Conservation (phyloP, 768 basidiomycete species). For the Sistotremastrum niveocremeum region DNA sequence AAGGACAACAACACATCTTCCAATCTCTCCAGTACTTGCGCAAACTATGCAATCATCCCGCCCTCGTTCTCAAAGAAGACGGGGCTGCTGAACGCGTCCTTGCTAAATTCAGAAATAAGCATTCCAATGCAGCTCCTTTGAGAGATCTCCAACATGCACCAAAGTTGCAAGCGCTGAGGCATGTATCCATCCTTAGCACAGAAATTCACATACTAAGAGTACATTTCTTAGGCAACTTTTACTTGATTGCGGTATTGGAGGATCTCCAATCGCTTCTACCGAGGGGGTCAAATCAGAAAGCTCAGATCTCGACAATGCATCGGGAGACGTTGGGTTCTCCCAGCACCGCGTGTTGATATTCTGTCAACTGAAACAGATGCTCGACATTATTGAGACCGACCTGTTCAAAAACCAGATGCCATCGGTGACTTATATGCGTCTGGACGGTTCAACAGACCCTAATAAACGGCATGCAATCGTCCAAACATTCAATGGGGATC, state of each 20-base stretch:
- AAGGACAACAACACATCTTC: conserved; percentile 79
- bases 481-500: conserved; percentile 96
- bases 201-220: not conserved
- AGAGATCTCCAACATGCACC: conserved; percentile 86
- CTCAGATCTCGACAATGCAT: conserved; percentile 40
- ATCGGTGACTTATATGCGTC: conserved; percentile 93
- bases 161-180: conserved; percentile 86
- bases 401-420: conserved; percentile 90
- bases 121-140: conserved; percentile 26
- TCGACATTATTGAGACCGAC: conserved; percentile 91
- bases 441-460: conserved; percentile 86
- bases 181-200: conserved; percentile 13
- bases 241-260: conserved; percentile 87
- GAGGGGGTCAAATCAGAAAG: conserved; percentile 59
- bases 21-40: conserved; percentile 93
- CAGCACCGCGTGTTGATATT: conserved; percentile 99
- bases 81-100: conserved; percentile 41
- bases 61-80: conserved; percentile 72
- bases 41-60: conserved; percentile 96
- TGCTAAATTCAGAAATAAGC: conserved; percentile 40
- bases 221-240: conserved; percentile 64
- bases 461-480: conserved; percentile 94
- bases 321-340: conserved; percentile 49
- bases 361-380: conserved; percentile 99
- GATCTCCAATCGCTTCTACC: conserved; percentile 20